Percentiles rank a stretch among this genome's conserved stretches.
Conservation (phyloP, 1,139 yeast species). For the Saccharomyces pastorianus region DNA sequence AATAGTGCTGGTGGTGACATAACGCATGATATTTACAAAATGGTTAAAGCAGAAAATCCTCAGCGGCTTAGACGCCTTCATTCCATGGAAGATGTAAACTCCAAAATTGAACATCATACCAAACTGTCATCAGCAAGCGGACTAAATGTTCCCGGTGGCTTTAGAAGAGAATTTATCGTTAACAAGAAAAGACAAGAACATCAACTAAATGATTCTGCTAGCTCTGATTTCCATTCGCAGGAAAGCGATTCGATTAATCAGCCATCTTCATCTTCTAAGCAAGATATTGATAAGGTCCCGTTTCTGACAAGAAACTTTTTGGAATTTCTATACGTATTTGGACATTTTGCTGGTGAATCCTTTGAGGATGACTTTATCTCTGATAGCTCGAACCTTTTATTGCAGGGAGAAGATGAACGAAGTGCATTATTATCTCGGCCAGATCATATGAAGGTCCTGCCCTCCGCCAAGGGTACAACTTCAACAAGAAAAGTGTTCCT, state of each 20-base stretch:
- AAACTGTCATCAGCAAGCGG: conserved; percentile 60
- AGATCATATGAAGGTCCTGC: conserved; percentile 9
- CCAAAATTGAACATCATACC: conserved; percentile 30
- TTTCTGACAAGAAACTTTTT: conserved; percentile 60
- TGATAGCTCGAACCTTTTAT: conserved; percentile 23
- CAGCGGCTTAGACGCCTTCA: conserved; percentile 19
- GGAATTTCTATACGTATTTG: conserved; percentile 67
- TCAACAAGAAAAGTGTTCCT: conserved; percentile 62
- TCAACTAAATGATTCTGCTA: conserved; percentile 5
- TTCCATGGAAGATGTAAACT: conserved; percentile 27
- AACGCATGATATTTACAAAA: conserved; percentile 48
- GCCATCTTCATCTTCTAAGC: conserved; percentile 1
- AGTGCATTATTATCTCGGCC: conserved; percentile 3
- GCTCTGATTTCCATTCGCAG: conserved; percentile 12
- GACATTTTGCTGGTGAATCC: conserved; percentile 79
- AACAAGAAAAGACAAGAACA: conserved; percentile 32
- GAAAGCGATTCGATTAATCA: conserved; percentile 4
- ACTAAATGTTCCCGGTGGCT: conserved; percentile 72
- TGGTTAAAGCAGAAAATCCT: conserved; percentile 11
- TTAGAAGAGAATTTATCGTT: conserved; percentile 57
- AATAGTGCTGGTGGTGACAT: conserved; percentile 60
- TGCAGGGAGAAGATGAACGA: conserved; percentile 34
- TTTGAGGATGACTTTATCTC: conserved; percentile 60
- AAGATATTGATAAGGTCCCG: conserved; percentile 32
- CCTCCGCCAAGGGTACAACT: conserved; percentile 45